Percentiles rank a stretch among this genome's conserved stretches.
Evolutionary conservation across 495 filamentous ascomycete species (phyloP).

Genomic region (Xylaria nigripes): DNA sequence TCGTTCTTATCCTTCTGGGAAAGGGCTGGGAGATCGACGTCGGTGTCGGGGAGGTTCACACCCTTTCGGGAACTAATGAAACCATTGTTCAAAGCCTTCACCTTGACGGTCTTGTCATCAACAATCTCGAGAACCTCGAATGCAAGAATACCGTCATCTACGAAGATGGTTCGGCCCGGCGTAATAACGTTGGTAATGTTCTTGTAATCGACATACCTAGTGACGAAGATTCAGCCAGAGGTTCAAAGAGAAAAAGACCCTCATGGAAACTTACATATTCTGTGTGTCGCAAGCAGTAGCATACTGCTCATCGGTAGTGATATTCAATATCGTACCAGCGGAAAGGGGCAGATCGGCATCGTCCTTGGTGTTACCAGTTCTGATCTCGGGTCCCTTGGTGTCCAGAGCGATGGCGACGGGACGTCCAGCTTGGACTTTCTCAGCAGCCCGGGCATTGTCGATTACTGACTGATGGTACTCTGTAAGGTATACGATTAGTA

Average conservation of each 20-base stretch:
- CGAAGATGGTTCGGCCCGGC: conserved; percentile 91
- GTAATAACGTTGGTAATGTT: conserved; percentile 98
- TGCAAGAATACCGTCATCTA: conserved; percentile 93
- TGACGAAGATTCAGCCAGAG: background rate
- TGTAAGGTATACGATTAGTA: background rate
- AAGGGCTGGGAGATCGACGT: conserved; percentile 93
- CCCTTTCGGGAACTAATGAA: conserved; percentile 98
- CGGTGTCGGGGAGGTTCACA: conserved; percentile 96
- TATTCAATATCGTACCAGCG: conserved; percentile 75
- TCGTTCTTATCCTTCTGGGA: conserved; percentile 98
- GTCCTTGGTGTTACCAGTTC: conserved; percentile 82
- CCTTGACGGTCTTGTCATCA: conserved; percentile 79
- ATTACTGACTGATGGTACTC: conserved; percentile 90
- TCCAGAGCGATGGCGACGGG: conserved; percentile 95
- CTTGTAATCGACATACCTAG: conserved; percentile 96
- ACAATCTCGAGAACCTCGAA: conserved; percentile 86
- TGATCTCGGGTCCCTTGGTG: conserved; percentile 98
- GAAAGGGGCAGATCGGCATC: conserved; percentile 84
- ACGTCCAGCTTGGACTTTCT: conserved; percentile 63
- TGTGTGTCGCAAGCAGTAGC: conserved; percentile 71
- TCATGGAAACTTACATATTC: conserved; percentile 68
- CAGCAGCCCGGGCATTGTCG: conserved; percentile 82
- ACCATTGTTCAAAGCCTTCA: conserved; percentile 86
- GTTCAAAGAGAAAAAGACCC: background rate
- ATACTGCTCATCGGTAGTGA: conserved; percentile 96